Base-by-base conservation (phyloP, 306 rosid species). In the Cicer judaicum region DNA sequence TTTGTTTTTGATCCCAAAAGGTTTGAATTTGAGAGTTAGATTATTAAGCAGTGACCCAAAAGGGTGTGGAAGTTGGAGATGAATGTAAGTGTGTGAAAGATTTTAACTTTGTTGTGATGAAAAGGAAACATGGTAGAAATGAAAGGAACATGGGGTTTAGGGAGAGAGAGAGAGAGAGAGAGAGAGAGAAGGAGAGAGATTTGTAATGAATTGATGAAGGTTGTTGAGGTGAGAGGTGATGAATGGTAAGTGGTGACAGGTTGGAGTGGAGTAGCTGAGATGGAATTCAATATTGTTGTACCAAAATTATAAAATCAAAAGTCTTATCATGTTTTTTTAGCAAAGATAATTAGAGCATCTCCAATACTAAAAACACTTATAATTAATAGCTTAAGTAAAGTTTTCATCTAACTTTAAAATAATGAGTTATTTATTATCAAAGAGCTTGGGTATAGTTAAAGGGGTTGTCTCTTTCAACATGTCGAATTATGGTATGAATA, bases 41-140 rank as follows among this genome's bases (percentile, higher is more conserved):
- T 75, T 73, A 69, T 60, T 15, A 69, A 41, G 79, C 13, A 73
- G 71, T 67, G 73, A 70, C 67, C 59, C 83, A 84, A 49, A 57
- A 67, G 13, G 61, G 12, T 36, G 24, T 1, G 46, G 76, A 43
- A 36, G 13, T 19, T 39, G 62, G 74, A 73, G 82, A 29, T 40
- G 78, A 81, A 77, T 74, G 71, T 7, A 56, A 0, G 62, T 43
- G 53, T 9, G 15, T 0, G 46, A 77, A 70, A 57, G 81, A 72
- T 68, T 49, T 66, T 56, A 68, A 16, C 34, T 64, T 73, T 73
- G 72, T 10, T 59, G 72, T 49, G 36, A 0, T 1, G 13, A 16
- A 48, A 72, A 49, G 49, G 21, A 53, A 34, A 43, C 74, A 72
- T 75, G 80, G 48, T 74, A 41, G 6, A 64, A 54, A 71, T 74